phyloP scores from a whole-genome alignment of 768 basidiomycete species.

The Mycena rebaudengoi region DNA sequence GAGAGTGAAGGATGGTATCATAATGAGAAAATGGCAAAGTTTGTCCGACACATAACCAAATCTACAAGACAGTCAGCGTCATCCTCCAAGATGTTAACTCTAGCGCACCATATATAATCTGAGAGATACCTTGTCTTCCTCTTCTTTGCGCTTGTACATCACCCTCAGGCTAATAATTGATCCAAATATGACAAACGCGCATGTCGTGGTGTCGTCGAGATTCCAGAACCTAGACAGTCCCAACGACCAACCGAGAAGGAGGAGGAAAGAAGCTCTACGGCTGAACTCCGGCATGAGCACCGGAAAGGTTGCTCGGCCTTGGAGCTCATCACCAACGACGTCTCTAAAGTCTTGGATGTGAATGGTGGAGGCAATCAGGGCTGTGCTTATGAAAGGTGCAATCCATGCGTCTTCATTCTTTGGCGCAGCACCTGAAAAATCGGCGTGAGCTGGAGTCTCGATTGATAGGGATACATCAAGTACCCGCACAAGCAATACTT shows the following conservation, averaged over 20 bases:
- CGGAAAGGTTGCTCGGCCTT: conserved; percentile 42
- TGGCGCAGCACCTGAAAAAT: conserved; percentile 15
- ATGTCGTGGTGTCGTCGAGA: no score
- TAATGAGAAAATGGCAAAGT: no score
- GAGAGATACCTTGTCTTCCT: no score
- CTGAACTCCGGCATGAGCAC: conserved; percentile 23
- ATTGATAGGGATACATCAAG: no score
- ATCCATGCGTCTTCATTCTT: conserved; percentile 1
- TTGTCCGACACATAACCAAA: no score
- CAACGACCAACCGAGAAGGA: neutral
- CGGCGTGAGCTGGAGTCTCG: neutral
- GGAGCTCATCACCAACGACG: conserved; percentile 35
- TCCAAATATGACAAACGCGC: no score
- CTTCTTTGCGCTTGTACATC: no score
- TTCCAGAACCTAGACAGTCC: neutral
- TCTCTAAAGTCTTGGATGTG: conserved; percentile 47
- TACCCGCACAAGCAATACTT: neutral
- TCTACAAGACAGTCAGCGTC: no score
- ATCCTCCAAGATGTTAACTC: no score
- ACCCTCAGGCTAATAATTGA: no score
- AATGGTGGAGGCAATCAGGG: conserved; percentile 40
- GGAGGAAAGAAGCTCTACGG: neutral
- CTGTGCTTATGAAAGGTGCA: conserved; percentile 15
- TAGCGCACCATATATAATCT: no score
- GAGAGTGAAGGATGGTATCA: no score